Evolutionary conservation across 805 yeast genomes (phyloP).

Genomic region (Alloascoidea hylecoeti): DNA sequence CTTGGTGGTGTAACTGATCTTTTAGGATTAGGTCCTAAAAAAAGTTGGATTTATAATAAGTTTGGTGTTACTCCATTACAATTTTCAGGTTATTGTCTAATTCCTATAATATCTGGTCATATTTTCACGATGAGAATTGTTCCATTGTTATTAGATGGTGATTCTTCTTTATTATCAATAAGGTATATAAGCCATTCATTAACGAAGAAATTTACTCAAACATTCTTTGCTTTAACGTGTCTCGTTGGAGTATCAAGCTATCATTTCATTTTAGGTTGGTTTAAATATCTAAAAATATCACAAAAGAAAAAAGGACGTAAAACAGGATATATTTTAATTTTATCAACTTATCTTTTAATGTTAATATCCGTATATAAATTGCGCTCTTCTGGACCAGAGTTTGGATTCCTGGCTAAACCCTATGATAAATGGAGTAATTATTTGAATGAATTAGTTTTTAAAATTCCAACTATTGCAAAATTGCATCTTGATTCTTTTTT

Average conservation of each 20-base stretch:
- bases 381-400: not conserved
- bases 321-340: conserved; percentile 10
- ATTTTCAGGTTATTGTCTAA: conserved; percentile 42
- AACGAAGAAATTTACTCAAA: conserved; percentile 14
- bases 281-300: conserved; percentile 28
- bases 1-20: conserved; percentile 47
- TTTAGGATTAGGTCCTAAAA: conserved; percentile 38
- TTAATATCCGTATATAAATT: not conserved
- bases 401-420: conserved; percentile 1
- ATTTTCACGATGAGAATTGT: conserved; percentile 27
- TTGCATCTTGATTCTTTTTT: too few relatives aligned
- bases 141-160: conserved; percentile 46
- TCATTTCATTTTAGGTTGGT: conserved; percentile 40
- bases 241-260: conserved; percentile 28
- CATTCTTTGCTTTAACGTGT: conserved; percentile 18
- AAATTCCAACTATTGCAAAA: too few relatives aligned
- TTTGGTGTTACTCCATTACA: conserved; percentile 43
- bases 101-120: conserved; percentile 32
- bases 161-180: conserved; percentile 38
- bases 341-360: not conserved
- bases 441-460: too few relatives aligned
- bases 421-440: not conserved
- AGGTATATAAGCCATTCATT: conserved; percentile 31
- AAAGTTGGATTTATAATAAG: conserved; percentile 25
- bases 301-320: conserved; percentile 25